These are phyloP conservation scores for Mycena epipterygia DNA, from an alignment of 768 basidiomycete species.

Conservation along the genomic window DNA sequence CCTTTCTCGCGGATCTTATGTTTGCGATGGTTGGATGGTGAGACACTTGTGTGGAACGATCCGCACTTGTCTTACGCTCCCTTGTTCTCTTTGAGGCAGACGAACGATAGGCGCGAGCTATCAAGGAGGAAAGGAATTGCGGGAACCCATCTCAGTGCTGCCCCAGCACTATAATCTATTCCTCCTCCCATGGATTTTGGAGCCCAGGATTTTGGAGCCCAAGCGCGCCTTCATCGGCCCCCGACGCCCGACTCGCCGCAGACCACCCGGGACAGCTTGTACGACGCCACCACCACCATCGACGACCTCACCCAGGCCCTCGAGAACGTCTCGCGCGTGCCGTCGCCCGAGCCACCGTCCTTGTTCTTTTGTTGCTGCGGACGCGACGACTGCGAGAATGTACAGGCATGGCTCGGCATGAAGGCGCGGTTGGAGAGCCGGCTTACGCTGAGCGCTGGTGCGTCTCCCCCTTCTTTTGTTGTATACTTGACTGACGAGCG, in stretches of 20 bases:
- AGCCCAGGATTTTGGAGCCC: constrained; percentile 6
- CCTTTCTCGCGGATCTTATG: background rate
- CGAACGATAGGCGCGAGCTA: too few species aligned
- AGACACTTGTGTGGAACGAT: constrained; percentile 2
- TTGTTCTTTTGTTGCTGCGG: constrained; percentile 75
- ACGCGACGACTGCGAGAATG: constrained; percentile 73
- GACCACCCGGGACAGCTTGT: constrained; percentile 57
- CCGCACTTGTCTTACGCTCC: background rate
- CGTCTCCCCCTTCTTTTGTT: background rate
- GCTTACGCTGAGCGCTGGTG: constrained; percentile 89
- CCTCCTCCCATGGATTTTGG: background rate
- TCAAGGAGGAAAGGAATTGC: too few species aligned
- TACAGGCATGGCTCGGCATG: constrained; percentile 71
- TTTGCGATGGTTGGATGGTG: background rate
- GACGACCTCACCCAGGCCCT: constrained; percentile 85
- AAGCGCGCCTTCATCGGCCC: constrained; percentile 45
- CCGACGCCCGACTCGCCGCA: constrained; percentile 65
- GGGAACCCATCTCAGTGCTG: too few species aligned
- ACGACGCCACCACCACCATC: constrained; percentile 72
- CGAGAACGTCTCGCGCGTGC: constrained; percentile 76
- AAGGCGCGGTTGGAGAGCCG: constrained; percentile 83
- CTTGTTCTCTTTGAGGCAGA: background rate
- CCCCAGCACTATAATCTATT: constrained; percentile 17
- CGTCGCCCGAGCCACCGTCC: constrained; percentile 77
- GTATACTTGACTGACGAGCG: constrained; percentile 12